Conservation (phyloP, 148 eudicot genomes). For the Nepenthes gracilis region DNA sequence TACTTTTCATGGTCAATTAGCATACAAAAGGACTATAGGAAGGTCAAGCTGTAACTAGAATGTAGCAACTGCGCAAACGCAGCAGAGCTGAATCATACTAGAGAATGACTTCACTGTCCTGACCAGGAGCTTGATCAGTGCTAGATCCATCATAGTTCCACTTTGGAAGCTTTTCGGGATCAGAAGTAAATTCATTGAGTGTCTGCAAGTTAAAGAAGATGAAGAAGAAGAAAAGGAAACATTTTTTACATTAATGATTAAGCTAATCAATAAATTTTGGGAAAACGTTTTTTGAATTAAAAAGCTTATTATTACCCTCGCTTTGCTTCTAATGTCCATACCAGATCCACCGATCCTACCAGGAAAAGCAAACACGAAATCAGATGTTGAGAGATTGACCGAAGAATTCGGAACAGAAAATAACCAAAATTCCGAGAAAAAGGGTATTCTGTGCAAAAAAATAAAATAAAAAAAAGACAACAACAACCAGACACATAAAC, state of each 20-base stretch:
- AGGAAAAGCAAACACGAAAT: neutral
- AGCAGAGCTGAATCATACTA: conserved; percentile 17
- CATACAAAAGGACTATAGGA: neutral
- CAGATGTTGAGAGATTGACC: neutral
- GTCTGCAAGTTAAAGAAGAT: conserved; percentile 14
- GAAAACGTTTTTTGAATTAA: neutral
- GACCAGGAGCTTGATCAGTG: conserved; percentile 42
- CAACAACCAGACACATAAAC: too few relatives aligned
- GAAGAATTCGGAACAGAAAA: neutral
- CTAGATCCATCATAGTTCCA: conserved; percentile 58
- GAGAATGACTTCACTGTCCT: conserved; percentile 48
- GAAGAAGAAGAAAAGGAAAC: neutral
- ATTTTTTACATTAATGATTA: neutral
- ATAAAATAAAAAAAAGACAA: too few relatives aligned
- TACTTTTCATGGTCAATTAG: too few relatives aligned
- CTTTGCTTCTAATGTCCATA: conserved; percentile 87
- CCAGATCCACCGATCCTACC: conserved; percentile 95
- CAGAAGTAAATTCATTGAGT: conserved; percentile 18
- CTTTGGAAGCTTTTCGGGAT: conserved; percentile 29
- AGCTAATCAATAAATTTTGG: neutral
- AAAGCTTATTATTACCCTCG: conserved; percentile 38
- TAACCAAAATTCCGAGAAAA: neutral
- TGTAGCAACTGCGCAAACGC: neutral
- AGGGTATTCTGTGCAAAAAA: neutral
- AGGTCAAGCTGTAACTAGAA: neutral